Percentiles rank a stretch among this genome's conserved stretches.
These are phyloP conservation scores for Glarea lozoyensis DNA, from an alignment of 495 filamentous ascomycete genomes.

Conservation along the genomic window DNA sequence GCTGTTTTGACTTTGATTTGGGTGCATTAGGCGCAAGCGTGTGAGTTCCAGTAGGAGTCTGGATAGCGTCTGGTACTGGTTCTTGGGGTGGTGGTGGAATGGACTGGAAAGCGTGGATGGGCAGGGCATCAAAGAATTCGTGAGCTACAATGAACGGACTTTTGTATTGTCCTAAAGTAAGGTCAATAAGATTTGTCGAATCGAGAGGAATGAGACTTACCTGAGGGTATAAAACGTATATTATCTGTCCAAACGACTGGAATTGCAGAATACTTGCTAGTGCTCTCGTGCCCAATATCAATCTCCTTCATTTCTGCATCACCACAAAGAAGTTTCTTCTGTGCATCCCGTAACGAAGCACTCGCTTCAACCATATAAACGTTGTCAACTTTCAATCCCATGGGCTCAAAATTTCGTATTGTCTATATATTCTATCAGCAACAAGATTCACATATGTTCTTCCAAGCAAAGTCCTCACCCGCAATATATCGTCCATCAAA, in stretches of 20 bases:
- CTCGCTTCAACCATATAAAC: constrained; percentile 92
- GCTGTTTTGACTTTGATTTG: constrained; percentile 11
- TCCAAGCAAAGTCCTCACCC: constrained; percentile 44
- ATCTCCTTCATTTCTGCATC: constrained; percentile 56
- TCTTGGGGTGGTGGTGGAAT: constrained; percentile 38
- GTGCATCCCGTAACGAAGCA: constrained; percentile 59
- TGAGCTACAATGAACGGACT: constrained; percentile 92
- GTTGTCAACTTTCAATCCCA: constrained; percentile 67
- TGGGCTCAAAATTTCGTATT: constrained; percentile 68
- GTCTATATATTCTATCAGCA: constrained; percentile 43
- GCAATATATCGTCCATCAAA: constrained; percentile 91
- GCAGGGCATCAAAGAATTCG: constrained; percentile 98
- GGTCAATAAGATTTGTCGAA: constrained; percentile 10
- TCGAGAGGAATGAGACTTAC: constrained; percentile 28
- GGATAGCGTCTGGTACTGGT: constrained; percentile 30
- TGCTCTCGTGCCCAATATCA: constrained; percentile 66
- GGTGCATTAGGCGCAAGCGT: constrained; percentile 12
- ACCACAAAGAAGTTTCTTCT: constrained; percentile 78
- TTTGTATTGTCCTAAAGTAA: constrained; percentile 28
- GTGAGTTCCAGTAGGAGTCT: constrained; percentile 26
- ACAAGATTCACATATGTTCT: background rate
- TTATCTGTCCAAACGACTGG: constrained; percentile 88
- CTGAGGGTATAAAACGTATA: constrained; percentile 69
- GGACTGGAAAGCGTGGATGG: constrained; percentile 90
- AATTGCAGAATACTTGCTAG: constrained; percentile 60